Percentiles rank a stretch among this genome's conserved stretches.
These are phyloP conservation scores for Curvularia sp. DNA, from an alignment of 2,329 filamentous ascomycete species.

Conservation along the genomic window DNA sequence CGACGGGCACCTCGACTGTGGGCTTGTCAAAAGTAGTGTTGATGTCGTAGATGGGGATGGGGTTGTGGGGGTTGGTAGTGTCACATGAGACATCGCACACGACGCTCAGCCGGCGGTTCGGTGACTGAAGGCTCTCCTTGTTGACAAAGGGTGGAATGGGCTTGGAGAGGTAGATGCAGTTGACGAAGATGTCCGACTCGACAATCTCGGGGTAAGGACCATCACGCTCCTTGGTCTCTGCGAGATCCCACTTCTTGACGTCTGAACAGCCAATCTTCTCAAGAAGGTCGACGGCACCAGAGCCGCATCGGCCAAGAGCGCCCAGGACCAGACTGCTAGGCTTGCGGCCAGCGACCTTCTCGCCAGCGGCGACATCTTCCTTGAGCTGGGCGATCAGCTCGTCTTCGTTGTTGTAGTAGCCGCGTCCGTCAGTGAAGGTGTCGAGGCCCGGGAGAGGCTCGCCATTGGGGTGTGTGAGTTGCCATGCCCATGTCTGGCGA, in stretches of 20 bases:
- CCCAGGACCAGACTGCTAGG: slow-evolving; percentile 86
- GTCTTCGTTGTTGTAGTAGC: slow-evolving; percentile 75
- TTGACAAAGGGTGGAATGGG: slow-evolving; percentile 85
- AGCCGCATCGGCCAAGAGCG: slow-evolving; percentile 77
- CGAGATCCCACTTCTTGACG: slow-evolving; percentile 78
- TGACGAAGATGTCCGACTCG: slow-evolving; percentile 62
- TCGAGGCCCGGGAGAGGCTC: slow-evolving; percentile 70
- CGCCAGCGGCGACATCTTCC: slow-evolving; percentile 70
- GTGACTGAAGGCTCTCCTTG: slow-evolving; percentile 68
- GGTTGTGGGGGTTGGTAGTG: slow-evolving; percentile 74
- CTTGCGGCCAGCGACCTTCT: slow-evolving; percentile 69
- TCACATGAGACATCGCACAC: slow-evolving; percentile 65
- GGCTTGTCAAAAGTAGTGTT: slow-evolving; percentile 88
- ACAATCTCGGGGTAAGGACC: slow-evolving; percentile 82
- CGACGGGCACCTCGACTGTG: slow-evolving; percentile 76
- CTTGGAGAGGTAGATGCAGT: slow-evolving; percentile 76
- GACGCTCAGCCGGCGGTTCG: slow-evolving; percentile 76
- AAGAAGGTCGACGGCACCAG: slow-evolving; percentile 82
- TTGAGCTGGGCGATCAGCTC: slow-evolving; percentile 77
- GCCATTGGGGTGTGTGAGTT: slow-evolving; percentile 72
- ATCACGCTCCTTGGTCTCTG: slow-evolving; percentile 69
- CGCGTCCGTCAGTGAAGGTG: slow-evolving; percentile 56
- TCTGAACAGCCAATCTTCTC: slow-evolving; percentile 74
- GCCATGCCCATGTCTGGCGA: slow-evolving; percentile 78
- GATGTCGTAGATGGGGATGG: slow-evolving; percentile 80